Evolutionary conservation across 2,329 filamentous ascomycete species (phyloP), one percentile per base, ranked within the genome.

Genomic region (Claviceps quebecensis): DNA sequence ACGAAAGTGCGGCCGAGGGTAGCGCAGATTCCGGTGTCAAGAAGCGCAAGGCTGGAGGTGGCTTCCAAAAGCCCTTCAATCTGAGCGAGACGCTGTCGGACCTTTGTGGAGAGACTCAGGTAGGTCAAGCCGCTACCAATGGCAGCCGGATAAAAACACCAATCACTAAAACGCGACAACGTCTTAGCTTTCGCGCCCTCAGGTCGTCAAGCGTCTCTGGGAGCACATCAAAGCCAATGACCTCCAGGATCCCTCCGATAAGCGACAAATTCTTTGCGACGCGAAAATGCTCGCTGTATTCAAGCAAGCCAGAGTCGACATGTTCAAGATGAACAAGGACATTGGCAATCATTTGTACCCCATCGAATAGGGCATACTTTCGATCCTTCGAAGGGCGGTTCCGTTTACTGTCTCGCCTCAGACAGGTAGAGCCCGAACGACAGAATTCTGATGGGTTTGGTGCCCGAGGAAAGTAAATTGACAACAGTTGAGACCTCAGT

Each of bases 321-420:
- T 98, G 93, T 98, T 98, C 68, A 90, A 88, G 59, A 97, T 98
- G 91, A 97, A 95, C 74, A 96, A 96, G 73, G 80, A 95, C 16
- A 80, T 97, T 11, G 88, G 87, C 56, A 83, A 85, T 64, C 91
- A 97, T 62, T 74, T 97, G 40, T 96, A 95, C 63, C 86, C 85
- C 2, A 76, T 87, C 47, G 88, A 91, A 50, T 88, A 93, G 65
- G 29, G 81, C 67, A 52, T 63, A 65, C 41, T 34, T 22, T 22
- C 22, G n/a, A 11, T 40, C 14, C 23, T 9, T 16, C 3, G 5
- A 19, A 4, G 9, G 29, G 17, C 7, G 19, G 8, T 22, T 14
- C 14, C 40, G 6, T 19, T 34, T 7, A 3, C 13, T 14, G 9
- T 1, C 14, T 43, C 22, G 16, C 19, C 40, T 1, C 19, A 9